phyloP scores from a whole-genome alignment of 148 eudicot genomes.

The Rhododendron ferrugineum region DNA sequence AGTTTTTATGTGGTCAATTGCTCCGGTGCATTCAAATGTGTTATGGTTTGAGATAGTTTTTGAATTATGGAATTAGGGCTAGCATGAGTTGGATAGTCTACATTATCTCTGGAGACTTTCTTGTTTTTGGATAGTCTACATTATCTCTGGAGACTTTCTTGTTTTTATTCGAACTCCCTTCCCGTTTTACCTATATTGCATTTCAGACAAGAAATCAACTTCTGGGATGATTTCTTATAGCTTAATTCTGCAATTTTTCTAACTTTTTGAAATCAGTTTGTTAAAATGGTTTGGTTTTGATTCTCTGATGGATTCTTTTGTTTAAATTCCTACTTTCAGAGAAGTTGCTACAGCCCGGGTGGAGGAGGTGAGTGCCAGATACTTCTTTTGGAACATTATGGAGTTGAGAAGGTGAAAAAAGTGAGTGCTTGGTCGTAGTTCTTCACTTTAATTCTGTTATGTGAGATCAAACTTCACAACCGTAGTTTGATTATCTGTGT shows the following conservation, averaged over 20 bases:
- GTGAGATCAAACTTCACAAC: slow-evolving; percentile 5
- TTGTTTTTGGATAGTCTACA: background rate
- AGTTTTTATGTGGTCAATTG: background rate
- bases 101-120: background rate
- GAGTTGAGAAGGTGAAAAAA: slow-evolving; percentile 12
- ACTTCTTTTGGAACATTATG: slow-evolving; percentile 1
- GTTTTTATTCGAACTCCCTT: background rate
- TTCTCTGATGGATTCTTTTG: slow-evolving; percentile 1
- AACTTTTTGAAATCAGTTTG: background rate
- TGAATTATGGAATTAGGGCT: background rate
- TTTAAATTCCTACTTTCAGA: slow-evolving; percentile 28
- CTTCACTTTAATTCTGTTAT: slow-evolving; percentile 9
- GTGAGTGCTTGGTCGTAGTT: slow-evolving; percentile 7
- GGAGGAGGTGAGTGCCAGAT: slow-evolving; percentile 45
- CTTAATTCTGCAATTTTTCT: background rate
- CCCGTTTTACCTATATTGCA: background rate
- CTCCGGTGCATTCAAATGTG: background rate
- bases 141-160: background rate
- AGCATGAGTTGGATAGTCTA: background rate
- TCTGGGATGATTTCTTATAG: background rate
- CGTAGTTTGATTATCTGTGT: slow-evolving; percentile 11
- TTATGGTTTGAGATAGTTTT: background rate
- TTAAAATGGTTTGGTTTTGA: background rate
- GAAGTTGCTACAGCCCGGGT: slow-evolving; percentile 47
- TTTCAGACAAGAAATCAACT: background rate